Conservation (phyloP, 495 filamentous ascomycete genomes). For the Trichoderma orchidacearum region DNA sequence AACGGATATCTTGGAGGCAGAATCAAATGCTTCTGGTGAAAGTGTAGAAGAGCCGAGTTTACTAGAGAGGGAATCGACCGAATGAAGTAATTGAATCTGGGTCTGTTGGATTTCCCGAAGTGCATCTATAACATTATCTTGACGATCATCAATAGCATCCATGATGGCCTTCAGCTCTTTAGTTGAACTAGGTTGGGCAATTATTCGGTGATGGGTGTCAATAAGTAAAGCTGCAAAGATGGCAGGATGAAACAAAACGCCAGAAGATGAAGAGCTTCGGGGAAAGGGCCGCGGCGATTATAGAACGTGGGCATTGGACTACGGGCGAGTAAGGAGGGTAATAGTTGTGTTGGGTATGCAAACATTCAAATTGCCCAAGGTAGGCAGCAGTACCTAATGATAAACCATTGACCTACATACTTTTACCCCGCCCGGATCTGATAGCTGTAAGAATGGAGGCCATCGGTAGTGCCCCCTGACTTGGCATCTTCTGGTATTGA, state of each 20-base stretch:
- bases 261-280: not conserved
- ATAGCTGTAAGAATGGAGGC: too few species aligned
- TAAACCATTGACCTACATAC: too few species aligned
- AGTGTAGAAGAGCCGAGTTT: slow-evolving; percentile 45
- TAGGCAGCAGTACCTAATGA: not conserved
- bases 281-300: not conserved
- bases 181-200: not conserved
- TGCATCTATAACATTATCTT: slow-evolving; percentile 23
- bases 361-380: not conserved
- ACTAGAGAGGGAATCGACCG: slow-evolving; percentile 47
- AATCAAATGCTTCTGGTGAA: not conserved
- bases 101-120: slow-evolving; percentile 37
- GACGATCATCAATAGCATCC: slow-evolving; percentile 12
- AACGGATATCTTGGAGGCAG: not conserved
- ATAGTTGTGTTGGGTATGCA: not conserved
- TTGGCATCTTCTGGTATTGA: too few species aligned
- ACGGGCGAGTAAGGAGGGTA: not conserved
- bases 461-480: too few species aligned
- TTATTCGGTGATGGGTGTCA: not conserved
- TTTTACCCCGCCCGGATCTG: too few species aligned
- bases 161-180: slow-evolving; percentile 12
- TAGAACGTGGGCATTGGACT: too few species aligned
- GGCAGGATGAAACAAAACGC: not conserved
- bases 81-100: slow-evolving; percentile 39
- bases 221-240: not conserved